Evolutionary conservation across 2,329 filamentous ascomycete species (phyloP), one percentile per base, ranked within the genome.

Genomic region (Cladosporium austrohemisphaericum): DNA sequence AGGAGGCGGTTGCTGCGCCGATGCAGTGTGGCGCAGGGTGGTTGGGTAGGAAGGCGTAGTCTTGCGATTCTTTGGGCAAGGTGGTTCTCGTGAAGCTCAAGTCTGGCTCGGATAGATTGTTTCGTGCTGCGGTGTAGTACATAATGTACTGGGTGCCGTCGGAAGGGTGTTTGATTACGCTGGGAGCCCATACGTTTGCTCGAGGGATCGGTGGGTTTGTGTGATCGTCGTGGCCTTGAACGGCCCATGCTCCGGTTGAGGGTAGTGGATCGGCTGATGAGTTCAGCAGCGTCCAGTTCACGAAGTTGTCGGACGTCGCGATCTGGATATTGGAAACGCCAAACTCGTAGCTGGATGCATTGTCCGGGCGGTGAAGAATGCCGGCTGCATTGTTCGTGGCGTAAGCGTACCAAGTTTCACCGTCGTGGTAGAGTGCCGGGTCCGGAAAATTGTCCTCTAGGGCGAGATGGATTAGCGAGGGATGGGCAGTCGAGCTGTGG

Each of bases 371-470:
- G 3, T 53, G 22, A 4, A 66, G 51, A 11, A 63, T 58, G 5
- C 62, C 61, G 6, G 64, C 62, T 2, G 61, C 64, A 43, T 64
- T 64, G 51, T 65, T 68, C 14, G 69, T 71, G 0, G 60, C 68
- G 46, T 62, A 70, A 2, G 68, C 67, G 41, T 68, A 70, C 62
- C 63, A 71, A 0, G 58, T 64, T 16, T 61, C 62, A 16, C 64
- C 58, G 20, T 59, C 52, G 28, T 60, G 52, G 25, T 62, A 55
- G 11, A 71, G 54, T 8, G 60, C 50, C 2, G 69, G 69, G 55
- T 71, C 69, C 1, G 69, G 63, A 41, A 71, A 71, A 55, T 71
- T 68, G 16, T 55, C 56, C 3, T 50, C 33, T 20, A 67, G 52
- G 13, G 60, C 62, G n/a, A 50, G 38, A 31, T 52, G 48, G 36